phyloP scores from a whole-genome alignment of 2,329 filamentous ascomycete genomes.

The Sclerotinia trifoliorum region DNA sequence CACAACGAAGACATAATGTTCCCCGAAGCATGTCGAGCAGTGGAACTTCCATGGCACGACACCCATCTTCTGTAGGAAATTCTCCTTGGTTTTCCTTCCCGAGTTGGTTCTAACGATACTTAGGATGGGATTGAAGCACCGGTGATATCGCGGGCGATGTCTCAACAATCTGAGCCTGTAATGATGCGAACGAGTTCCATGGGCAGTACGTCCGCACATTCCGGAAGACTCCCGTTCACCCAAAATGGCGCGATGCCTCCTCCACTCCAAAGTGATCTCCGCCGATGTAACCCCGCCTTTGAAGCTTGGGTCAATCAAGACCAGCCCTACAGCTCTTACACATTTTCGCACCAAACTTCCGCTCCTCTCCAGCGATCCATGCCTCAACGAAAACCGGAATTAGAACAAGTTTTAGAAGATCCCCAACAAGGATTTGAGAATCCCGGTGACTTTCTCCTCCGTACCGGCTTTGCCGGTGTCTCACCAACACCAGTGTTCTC shows the following conservation, averaged over 20 bases:
- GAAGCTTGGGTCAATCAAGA: slow-evolving; percentile 36
- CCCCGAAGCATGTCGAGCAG: slow-evolving; percentile 37
- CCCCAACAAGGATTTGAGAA: slow-evolving; percentile 32
- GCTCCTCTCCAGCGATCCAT: slow-evolving; percentile 27
- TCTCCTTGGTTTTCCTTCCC: slow-evolving; percentile 24
- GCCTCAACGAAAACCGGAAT: slow-evolving; percentile 31
- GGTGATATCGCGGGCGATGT: slow-evolving; percentile 31
- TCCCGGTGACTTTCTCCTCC: slow-evolving; percentile 33
- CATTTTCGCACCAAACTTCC: slow-evolving; percentile 31
- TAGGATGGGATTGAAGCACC: slow-evolving; percentile 36
- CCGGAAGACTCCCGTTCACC: slow-evolving; percentile 34
- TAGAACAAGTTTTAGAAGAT: slow-evolving; percentile 37
- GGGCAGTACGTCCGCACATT: slow-evolving; percentile 33
- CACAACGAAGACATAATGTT: slow-evolving; percentile 33
- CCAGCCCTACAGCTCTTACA: slow-evolving; percentile 33
- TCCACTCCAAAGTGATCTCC: slow-evolving; percentile 30
- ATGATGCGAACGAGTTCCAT: slow-evolving; percentile 37
- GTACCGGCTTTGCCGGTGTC: slow-evolving; percentile 24
- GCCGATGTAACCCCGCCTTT: slow-evolving; percentile 31
- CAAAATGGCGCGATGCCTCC: slow-evolving; percentile 33
- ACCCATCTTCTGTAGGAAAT: slow-evolving; percentile 36
- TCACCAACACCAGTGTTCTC: slow-evolving; percentile 28
- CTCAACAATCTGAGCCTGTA: slow-evolving; percentile 35
- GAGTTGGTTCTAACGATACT: slow-evolving; percentile 31
- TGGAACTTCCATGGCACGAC: slow-evolving; percentile 35